Evolutionary conservation across 768 basidiomycete genomes (phyloP).

Genomic region (Hypsizygus marmoreus): DNA sequence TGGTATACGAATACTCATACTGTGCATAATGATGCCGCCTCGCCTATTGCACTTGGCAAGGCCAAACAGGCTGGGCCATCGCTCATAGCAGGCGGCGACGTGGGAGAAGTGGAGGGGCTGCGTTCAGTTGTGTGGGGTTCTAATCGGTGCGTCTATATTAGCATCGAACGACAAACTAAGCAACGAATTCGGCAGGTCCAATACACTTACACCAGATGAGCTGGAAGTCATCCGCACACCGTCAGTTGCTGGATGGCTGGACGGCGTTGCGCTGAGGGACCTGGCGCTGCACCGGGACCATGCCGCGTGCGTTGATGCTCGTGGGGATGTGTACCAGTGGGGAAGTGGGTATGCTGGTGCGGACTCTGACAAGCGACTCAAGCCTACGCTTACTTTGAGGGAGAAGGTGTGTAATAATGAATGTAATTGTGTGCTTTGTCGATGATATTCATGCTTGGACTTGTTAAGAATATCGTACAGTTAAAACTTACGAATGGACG

Average conservation of each 20-base stretch:
- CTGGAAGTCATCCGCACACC: slow-evolving; percentile 51
- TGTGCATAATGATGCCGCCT: slow-evolving; percentile 32
- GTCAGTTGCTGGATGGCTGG: slow-evolving; percentile 55
- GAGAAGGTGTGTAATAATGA: slow-evolving; percentile 73
- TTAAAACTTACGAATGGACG: slow-evolving; percentile 60
- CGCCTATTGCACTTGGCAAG: slow-evolving; percentile 10
- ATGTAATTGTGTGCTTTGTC: slow-evolving; percentile 13
- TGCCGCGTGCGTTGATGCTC: slow-evolving; percentile 76
- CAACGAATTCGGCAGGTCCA: slow-evolving; percentile 37
- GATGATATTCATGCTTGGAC: background rate
- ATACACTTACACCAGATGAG: slow-evolving; percentile 42
- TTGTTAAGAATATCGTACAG: slow-evolving; percentile 62
- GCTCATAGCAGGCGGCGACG: slow-evolving; percentile 13
- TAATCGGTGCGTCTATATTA: slow-evolving; percentile 52
- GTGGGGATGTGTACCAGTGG: slow-evolving; percentile 87
- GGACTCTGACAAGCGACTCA: slow-evolving; percentile 22
- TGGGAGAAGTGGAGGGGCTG: slow-evolving; percentile 34
- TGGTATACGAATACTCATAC: slow-evolving; percentile 39
- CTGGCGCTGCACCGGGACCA: slow-evolving; percentile 65
- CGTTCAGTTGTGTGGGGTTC: slow-evolving; percentile 72
- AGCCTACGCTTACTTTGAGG: slow-evolving; percentile 56
- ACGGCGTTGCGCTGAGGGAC: slow-evolving; percentile 72
- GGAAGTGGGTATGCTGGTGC: slow-evolving; percentile 61
- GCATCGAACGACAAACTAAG: slow-evolving; percentile 1
- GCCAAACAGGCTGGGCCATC: slow-evolving; percentile 10